phyloP scores from a whole-genome alignment of 2,329 filamentous ascomycete genomes.

The Microsporum ferrugineum region DNA sequence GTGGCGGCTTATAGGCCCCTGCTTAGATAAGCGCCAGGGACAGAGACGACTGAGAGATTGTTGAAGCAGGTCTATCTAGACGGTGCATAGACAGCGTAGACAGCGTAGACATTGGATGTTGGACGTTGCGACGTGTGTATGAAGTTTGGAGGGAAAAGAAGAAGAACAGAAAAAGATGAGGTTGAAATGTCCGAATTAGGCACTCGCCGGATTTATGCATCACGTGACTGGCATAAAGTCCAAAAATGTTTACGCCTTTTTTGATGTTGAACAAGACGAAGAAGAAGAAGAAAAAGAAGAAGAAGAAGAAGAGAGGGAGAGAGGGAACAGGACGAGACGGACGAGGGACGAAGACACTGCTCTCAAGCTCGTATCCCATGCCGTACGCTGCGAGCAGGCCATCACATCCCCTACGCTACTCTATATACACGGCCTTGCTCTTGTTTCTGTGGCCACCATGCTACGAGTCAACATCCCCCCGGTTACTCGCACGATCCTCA shows the following conservation, averaged over 20 bases:
- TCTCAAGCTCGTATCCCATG: background rate
- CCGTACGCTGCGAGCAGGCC: background rate
- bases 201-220: background rate
- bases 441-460: constrained; percentile 45
- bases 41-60: background rate
- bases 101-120: background rate
- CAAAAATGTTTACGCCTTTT: background rate
- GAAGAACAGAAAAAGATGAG: background rate
- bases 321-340: background rate
- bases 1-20: background rate
- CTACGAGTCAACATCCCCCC: constrained; percentile 85
- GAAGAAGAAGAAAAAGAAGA: background rate
- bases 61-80: background rate
- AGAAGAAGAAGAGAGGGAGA: background rate
- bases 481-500: constrained; percentile 71
- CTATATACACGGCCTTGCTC: background rate
- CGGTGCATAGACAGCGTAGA: background rate
- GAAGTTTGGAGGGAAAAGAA: background rate
- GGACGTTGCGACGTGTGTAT: background rate
- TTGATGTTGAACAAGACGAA: background rate
- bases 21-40: constrained; percentile 4
- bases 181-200: background rate
- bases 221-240: background rate
- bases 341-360: background rate
- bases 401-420: background rate